Evolutionary conservation across 2,329 filamentous ascomycete genomes (phyloP), one percentile per base, ranked within the genome.

Genomic region (Sordariomycetes sp.): DNA sequence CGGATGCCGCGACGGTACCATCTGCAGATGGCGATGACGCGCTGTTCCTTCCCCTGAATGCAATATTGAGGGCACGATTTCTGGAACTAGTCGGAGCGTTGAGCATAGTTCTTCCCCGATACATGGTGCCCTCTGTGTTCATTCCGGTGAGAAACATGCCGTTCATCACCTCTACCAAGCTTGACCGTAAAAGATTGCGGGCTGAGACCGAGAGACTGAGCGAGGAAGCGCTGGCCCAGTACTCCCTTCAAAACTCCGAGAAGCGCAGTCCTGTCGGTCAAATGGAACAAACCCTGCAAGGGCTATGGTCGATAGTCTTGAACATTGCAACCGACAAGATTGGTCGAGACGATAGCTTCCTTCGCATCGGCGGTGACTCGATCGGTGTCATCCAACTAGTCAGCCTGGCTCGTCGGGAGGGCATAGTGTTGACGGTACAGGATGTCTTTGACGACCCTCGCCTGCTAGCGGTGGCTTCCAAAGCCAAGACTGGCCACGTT

Each of bases 351-450:
- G 56, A 45, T n/a, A 33, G 23, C 20, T 44, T 42, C 34, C 19
- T 41, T 7, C 33, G 28, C 7, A 32, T 62, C 61, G 1, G 61
- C 61, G 2, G 34, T 42, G n/a, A 75, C 69, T 44, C 42, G 10
- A 36, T 44, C 23, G 33, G 24, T 21, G 40, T 38, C 17, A 44
- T 44, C 17, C 30, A 33, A 15, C 21, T 41, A n/a, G 38, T 44
- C 20, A 33, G 30, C 9, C 23, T 27, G 3, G 37, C 39, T 7
- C 34, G 32, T 4, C 18, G 36, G 10, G 26, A 31, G n/a, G 50
- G 47, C 11, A 39, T 65, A 8, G 37, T 48, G 2, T 42, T 66
- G 12, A 59, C 54, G 4, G 61, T 66, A 1, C 54, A 53, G 12
- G 52, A 49, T 30, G 54, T 61, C 23, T 63, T 66, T 34, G 42